Evolutionary conservation across 257 asterid species (phyloP), one percentile per base, ranked within the genome.

Genomic region (Leptodermis oblonga): DNA sequence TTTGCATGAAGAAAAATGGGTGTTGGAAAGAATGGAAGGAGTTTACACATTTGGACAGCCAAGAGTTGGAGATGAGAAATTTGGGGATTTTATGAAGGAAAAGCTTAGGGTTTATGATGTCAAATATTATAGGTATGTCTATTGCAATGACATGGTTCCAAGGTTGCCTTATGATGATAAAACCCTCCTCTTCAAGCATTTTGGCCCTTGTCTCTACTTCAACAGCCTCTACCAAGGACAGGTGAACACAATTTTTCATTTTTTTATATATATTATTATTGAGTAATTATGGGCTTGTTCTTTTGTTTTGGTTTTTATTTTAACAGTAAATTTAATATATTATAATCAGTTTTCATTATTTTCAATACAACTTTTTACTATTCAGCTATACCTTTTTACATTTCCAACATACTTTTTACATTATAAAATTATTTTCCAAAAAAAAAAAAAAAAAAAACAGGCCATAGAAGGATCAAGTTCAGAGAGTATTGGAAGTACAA

Each of bases 31-130:
- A 33, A 15, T 86, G 80, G 90, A 86, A 71, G 97, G 95, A 61
- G 94, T 88, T 14, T 85, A 88, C 82, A 85, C 95, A 3, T 90
- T 83, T 58, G 97, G 96, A 42, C 97, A 90, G 68, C 97, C 97
- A 10, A 86, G 96, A 26, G 87, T 88, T 67, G 97, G 97, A 26
- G 74, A 90, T 70, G 75, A 67, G 78, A 72, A 82, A 69, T 86
- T 90, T 74, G 97, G 96, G 53, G 82, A 76, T 65, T 88, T 75
- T 36, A 82, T 88, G 92, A 82, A 77, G 82, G 71, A 71, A 17
- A 86, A 81, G 25, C 51, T 88, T 72, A 64, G 26, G 15, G 1
- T 11, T 0, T 79, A 79, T 17, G 66, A 73, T 61, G 82, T 88
- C 0, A 78, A 77, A 69, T 88, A 88, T 73, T 72, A 34, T 28